Percentiles rank a stretch among this genome's conserved stretches.
These are phyloP conservation scores for Lactarius vividus DNA, from an alignment of 768 basidiomycete species.

Conservation along the genomic window DNA sequence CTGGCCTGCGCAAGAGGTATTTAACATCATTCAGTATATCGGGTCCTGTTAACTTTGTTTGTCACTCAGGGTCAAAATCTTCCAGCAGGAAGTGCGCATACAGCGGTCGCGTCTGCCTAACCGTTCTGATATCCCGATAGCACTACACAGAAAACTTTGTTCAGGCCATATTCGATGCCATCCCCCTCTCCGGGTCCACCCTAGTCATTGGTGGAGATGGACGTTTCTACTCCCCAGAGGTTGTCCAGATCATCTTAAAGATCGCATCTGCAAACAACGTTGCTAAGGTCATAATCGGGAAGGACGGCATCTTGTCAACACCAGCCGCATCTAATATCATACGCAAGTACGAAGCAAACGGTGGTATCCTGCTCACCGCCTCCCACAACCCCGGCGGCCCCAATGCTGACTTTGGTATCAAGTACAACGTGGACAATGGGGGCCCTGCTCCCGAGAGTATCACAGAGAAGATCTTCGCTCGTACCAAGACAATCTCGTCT, in stretches of 20 bases:
- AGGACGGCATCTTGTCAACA: slow-evolving; percentile 90
- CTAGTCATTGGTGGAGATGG: slow-evolving; percentile 98
- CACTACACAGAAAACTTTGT: slow-evolving; percentile 99
- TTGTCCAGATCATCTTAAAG: slow-evolving; percentile 88
- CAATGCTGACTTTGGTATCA: slow-evolving; percentile 98
- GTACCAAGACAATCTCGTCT: slow-evolving; percentile 77
- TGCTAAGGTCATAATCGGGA: slow-evolving; percentile 85
- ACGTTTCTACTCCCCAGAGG: slow-evolving; percentile 83
- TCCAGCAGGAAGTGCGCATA: slow-evolving; percentile 83
- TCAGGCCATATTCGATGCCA: slow-evolving; percentile 90
- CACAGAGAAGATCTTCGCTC: slow-evolving; percentile 93
- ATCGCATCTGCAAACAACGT: slow-evolving; percentile 96
- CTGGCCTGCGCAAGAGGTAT: slow-evolving; percentile 94
- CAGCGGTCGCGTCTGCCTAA: background rate
- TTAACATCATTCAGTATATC: background rate
- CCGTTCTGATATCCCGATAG: slow-evolving; percentile 36
- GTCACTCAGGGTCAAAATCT: slow-evolving; percentile 82
- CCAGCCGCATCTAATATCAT: slow-evolving; percentile 97
- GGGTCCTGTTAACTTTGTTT: slow-evolving; percentile 14
- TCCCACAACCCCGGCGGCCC: slow-evolving; percentile 99
- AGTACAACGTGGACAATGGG: slow-evolving; percentile 97
- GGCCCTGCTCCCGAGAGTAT: slow-evolving; percentile 96
- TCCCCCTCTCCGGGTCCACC: slow-evolving; percentile 74
- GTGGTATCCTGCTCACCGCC: slow-evolving; percentile 95
- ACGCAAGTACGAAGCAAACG: slow-evolving; percentile 92